Conservation (phyloP, 106 monocot species). For the Dactylorhiza incarnata region DNA sequence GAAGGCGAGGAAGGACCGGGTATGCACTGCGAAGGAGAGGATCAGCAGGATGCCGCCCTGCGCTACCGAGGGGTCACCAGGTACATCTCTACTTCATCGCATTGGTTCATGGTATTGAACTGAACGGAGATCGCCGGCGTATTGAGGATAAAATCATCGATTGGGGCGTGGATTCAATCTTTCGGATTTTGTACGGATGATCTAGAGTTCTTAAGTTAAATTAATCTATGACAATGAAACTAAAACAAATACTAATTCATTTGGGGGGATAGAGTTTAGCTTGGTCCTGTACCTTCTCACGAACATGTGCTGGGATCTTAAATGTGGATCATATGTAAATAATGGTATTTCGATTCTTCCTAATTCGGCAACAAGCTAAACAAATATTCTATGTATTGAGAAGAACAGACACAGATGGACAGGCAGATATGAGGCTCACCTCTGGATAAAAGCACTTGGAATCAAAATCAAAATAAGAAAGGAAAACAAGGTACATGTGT, state of each 20-base stretch:
- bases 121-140: not conserved
- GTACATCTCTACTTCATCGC: slow-evolving; percentile 17
- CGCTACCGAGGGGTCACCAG: slow-evolving; percentile 91
- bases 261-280: no score
- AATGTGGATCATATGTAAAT: no score
- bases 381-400: slow-evolving; percentile 3
- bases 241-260: no score
- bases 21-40: slow-evolving; percentile 91
- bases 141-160: not conserved
- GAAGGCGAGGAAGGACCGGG: slow-evolving; percentile 59
- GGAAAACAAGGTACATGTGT: slow-evolving; percentile 88
- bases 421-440: slow-evolving; percentile 96
- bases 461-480: slow-evolving; percentile 99
- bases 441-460: slow-evolving; percentile 99
- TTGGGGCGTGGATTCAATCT: not conserved
- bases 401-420: slow-evolving; percentile 92
- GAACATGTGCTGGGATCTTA: no score
- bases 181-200: no score
- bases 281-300: no score
- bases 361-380: not conserved
- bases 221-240: no score
- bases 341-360: not conserved
- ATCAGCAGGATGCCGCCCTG: slow-evolving; percentile 98
- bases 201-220: no score
- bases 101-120: not conserved